A percentile compares a stretch with the other conserved stretches of the same genome.
phyloP scores from a whole-genome alignment of 257 asterid genomes.

The Linderniella brevidens region DNA sequence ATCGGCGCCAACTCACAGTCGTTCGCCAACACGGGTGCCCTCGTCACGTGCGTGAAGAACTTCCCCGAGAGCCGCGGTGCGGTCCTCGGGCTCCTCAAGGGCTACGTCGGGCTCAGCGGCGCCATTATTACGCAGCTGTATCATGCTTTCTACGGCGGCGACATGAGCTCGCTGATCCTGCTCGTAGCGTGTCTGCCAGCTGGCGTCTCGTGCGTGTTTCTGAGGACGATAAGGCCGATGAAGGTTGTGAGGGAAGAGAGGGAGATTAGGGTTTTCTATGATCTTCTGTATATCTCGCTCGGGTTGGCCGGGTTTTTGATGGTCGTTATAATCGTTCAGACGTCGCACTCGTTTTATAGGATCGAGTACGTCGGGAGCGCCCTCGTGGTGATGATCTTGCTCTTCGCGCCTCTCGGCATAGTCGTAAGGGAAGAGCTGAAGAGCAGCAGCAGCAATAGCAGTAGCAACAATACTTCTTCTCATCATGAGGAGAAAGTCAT shows the following conservation, averaged over 20 bases:
- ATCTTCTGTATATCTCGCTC: constrained; percentile 11
- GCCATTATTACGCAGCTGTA: constrained; percentile 46
- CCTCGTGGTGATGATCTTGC: constrained; percentile 8
- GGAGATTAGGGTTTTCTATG: constrained; percentile 11
- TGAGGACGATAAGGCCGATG: constrained; percentile 11
- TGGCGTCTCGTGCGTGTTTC: constrained; percentile 16
- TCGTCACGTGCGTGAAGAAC: constrained; percentile 50
- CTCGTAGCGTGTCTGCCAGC: constrained; percentile 40
- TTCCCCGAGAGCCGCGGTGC: constrained; percentile 54
- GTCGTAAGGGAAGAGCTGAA: constrained; percentile 16
- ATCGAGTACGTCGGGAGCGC: constrained; percentile 11
- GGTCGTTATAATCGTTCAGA: constrained; percentile 19
- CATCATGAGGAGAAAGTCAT: too few relatives aligned
- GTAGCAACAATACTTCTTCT: too few relatives aligned
- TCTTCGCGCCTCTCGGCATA: constrained; percentile 16
- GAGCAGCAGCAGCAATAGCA: constrained; percentile 6
- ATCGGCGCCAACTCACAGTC: constrained; percentile 53
- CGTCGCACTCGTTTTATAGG: constrained; percentile 2
- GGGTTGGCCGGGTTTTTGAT: constrained; percentile 25
- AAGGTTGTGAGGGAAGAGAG: not conserved
- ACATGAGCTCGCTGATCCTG: constrained; percentile 20
- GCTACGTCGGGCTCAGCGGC: constrained; percentile 54
- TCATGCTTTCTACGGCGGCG: constrained; percentile 28
- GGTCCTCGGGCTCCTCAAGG: constrained; percentile 35
- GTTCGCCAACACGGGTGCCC: constrained; percentile 42